These are phyloP conservation scores for Aegilops umbellulata DNA, from an alignment of 176 grass and related monocot genomes.

Conservation along the genomic window DNA sequence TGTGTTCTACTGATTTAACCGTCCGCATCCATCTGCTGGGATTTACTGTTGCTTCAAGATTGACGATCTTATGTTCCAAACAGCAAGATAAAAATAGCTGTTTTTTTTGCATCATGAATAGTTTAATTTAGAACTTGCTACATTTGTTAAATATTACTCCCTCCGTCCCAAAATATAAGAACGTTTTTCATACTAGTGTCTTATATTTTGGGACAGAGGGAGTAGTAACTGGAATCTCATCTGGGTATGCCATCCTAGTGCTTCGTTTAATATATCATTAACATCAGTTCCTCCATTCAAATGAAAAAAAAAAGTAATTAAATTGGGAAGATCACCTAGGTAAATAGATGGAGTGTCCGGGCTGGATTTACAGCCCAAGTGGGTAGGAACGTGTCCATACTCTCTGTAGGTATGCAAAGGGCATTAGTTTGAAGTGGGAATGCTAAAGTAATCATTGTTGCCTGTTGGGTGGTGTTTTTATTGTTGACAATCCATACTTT, in stretches of 20 bases:
- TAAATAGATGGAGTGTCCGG: neutral
- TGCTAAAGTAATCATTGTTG: conserved; percentile 2
- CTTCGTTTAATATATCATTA: neutral
- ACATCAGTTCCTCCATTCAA: neutral
- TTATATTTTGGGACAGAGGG: too few relatives aligned
- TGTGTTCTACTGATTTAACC: conserved; percentile 4
- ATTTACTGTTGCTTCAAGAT: conserved; percentile 3
- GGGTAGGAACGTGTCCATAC: neutral
- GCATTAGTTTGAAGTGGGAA: conserved; percentile 3
- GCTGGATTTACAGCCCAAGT: conserved; percentile 7
- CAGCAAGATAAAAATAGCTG: neutral
- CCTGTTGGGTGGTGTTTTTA: neutral
- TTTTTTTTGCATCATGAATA: neutral
- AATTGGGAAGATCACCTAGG: neutral
- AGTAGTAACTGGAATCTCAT: neutral
- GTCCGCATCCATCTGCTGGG: neutral
- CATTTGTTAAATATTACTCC: neutral
- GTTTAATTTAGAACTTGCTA: neutral
- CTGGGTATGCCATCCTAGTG: neutral
- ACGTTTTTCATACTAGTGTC: too few relatives aligned
- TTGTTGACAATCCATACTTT: neutral
- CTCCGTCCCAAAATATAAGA: too few relatives aligned
- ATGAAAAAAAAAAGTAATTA: neutral
- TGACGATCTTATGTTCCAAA: neutral
- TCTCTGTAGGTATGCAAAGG: neutral